A percentile compares a stretch with the other conserved stretches of the same genome.
Evolutionary conservation across 176 grass and related monocot genomes (phyloP).

Genomic region (Ensete ventricosum): DNA sequence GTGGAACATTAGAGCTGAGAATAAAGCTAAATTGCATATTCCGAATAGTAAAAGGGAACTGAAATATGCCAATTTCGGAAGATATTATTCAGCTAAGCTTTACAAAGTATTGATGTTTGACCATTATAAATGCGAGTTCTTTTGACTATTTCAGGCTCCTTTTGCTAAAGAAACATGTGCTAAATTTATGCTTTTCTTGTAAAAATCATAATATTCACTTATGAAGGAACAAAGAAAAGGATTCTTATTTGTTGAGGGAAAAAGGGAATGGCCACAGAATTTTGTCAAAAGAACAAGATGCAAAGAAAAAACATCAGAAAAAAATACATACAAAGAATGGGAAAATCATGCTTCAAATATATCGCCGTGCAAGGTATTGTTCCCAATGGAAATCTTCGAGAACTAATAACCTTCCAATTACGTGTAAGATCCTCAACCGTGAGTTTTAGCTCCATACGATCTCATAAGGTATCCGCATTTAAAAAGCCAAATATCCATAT

Average conservation of each 20-base stretch:
- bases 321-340: background rate
- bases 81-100: background rate
- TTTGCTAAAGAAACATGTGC: background rate
- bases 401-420: background rate
- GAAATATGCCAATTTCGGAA: background rate
- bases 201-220: background rate
- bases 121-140: background rate
- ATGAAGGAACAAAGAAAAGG: background rate
- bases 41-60: no score
- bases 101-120: background rate
- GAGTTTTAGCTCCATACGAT: background rate
- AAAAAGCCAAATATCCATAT: background rate
- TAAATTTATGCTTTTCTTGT: background rate
- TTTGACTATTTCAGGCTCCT: background rate
- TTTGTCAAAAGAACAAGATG: background rate
- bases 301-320: background rate
- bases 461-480: background rate
- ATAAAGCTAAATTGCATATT: background rate
- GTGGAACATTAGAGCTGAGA: background rate
- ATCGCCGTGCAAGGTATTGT: background rate
- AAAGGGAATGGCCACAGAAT: background rate
- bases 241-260: background rate
- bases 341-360: background rate
- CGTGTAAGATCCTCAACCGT: background rate
- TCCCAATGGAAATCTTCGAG: background rate